Evolutionary conservation across 495 filamentous ascomycete species (phyloP), one percentile per base, ranked within the genome.

Genomic region (Xylaria scruposa): DNA sequence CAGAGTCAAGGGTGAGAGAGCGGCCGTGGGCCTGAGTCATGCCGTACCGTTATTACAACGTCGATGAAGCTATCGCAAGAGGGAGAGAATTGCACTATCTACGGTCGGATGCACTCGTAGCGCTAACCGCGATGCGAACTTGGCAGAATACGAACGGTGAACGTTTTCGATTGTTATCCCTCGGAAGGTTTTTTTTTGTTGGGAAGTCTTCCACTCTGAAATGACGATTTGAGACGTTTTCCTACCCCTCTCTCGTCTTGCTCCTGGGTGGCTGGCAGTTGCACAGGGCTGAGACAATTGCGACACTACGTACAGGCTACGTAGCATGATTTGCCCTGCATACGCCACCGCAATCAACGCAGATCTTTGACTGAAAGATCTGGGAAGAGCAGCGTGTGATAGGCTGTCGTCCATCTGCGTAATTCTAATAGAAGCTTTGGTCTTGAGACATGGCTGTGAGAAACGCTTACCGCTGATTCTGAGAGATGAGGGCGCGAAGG

Each of bases 221-320:
- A 38, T 51, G 47, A 29, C 24, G 44, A 67, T 24, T 44, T 2
- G 17, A 67, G 59, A 31, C 36, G n/a, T 1, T 17, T 29, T 38
- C 7, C 53, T 8, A n/a, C 33, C 21, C 31, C 12, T 7, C n/a
- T 66, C 24, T n/a, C 13, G 13, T 46, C 29, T 1, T 46, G 38
- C 21, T 68, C 53, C 24, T 59, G 53, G 33, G 38, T 36, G 67
- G 21, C 21, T 46, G 38, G 66, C 13, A 33, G 38, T 63, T 61
- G 46, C 33, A 40, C 68, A 70, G 59, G 60, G 68, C 68, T 70
- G 68, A 70, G 68, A 70, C 68, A 54, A 44, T 54, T 51, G 46
- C 36, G 12, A 64, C 47, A 64, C n/a, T 51, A 56, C 8, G 67
- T 47, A 60, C 29, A 31, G 29, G 29, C 29, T 31, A 31, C 29